These are phyloP conservation scores for Begonia fuchsioides DNA, from an alignment of 306 rosid genomes.

Conservation along the genomic window DNA sequence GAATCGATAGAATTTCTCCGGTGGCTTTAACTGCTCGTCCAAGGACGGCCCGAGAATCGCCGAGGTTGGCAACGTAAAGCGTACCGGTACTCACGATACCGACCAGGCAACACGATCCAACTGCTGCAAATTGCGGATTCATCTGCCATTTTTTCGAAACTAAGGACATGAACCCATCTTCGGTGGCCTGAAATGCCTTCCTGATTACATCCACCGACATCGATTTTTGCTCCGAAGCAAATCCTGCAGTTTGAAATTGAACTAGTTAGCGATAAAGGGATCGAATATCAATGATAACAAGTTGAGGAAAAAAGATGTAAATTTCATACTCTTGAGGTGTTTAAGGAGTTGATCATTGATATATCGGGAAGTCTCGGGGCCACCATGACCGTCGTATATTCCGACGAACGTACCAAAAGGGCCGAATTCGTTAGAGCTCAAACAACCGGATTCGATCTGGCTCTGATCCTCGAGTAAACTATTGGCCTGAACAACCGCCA, in stretches of 20 bases:
- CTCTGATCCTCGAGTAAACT: constrained; percentile 64
- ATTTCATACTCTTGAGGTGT: constrained; percentile 49
- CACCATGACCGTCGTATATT: constrained; percentile 58
- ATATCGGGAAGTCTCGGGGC: constrained; percentile 55
- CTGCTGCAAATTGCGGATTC: constrained; percentile 51
- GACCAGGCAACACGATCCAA: constrained; percentile 56
- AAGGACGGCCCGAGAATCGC: constrained; percentile 58
- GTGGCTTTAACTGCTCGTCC: constrained; percentile 43
- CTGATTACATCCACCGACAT: constrained; percentile 47
- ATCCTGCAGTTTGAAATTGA: constrained; percentile 22
- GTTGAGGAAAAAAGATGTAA: background rate
- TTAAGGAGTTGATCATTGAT: constrained; percentile 44
- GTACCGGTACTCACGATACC: constrained; percentile 40
- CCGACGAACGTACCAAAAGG: constrained; percentile 53
- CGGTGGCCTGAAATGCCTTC: constrained; percentile 55
- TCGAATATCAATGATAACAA: background rate
- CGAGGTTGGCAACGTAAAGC: constrained; percentile 40
- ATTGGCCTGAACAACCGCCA: constrained; percentile 69
- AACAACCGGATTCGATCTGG: constrained; percentile 50
- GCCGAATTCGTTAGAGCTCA: constrained; percentile 40
- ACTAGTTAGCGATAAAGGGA: background rate
- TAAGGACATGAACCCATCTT: constrained; percentile 40
- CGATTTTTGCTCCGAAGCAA: constrained; percentile 43
- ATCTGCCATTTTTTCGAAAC: constrained; percentile 33
- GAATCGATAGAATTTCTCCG: constrained; percentile 43